Evolutionary conservation across 768 basidiomycete species (phyloP), one percentile per base, ranked within the genome.

Genomic region (Termitomyces eurrhizus): DNA sequence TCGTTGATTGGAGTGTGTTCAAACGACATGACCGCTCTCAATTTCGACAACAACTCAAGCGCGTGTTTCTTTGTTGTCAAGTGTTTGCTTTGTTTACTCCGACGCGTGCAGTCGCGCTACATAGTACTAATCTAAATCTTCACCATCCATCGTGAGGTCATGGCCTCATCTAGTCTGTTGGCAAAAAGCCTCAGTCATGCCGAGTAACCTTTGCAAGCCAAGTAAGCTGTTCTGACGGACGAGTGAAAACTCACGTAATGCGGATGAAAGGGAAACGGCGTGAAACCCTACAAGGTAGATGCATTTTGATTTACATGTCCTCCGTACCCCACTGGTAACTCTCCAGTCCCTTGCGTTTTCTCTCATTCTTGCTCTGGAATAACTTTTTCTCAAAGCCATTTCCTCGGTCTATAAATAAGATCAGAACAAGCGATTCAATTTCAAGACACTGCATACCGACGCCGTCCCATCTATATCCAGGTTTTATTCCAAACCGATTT

Each of bases 401-500:
- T 4, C 92, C 85, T 58, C 95, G 84, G 70, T 98, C 95, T 95
- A 65, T 16, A n/a, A 56, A 51, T 18, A 33, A 58, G 9, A 7
- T 41, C n/a, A 59, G 39, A 14, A 21, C 52, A 36, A 53, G 14
- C 48, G 21, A 49, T 37, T 39, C 11, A 24, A 66, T 26, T 2
- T 2, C 16, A 5, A 32, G 33, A 16, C n/a, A 42, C 33, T 57
- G 78, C 83, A 64, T 63, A 93, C 95, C 95, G 64, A 98, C 97
- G 33, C 97, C 97, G 71, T 99, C 97, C 97, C 97, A 99, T 69
- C 96, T 81, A 72, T 95, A 93, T 0, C 97, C 97, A 29, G 97
- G 97, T 64, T 84, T 89, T 64, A 99, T 98, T 26, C 90, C 89
- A 72, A 96, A 98, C 7, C 97, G 87, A 75, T 99, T 98, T 8